Percentiles rank a stretch among this genome's conserved stretches.
phyloP scores from a whole-genome alignment of 768 basidiomycete genomes.

The Tulasnella sp. region DNA sequence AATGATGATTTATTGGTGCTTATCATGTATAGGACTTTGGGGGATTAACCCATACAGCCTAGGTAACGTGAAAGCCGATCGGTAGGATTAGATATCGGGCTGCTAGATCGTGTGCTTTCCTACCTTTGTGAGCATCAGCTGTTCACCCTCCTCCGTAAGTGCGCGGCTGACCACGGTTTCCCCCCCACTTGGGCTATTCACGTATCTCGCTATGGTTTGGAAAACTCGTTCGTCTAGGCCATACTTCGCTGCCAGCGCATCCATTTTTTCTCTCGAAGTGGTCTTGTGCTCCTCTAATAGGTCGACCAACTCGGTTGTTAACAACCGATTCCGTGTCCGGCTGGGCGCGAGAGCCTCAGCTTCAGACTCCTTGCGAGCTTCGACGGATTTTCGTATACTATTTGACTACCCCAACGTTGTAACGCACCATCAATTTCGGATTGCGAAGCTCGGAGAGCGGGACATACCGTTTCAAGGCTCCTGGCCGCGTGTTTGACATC shows the following conservation, averaged over 20 bases:
- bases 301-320: not conserved
- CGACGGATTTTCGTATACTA: not conserved
- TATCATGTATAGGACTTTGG: not conserved
- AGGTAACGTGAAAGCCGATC: too few relatives aligned
- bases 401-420: not conserved
- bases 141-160: slow-evolving; percentile 14
- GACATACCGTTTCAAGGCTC: slow-evolving; percentile 8
- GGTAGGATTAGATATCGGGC: not conserved
- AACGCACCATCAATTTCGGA: not conserved
- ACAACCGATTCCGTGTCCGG: not conserved
- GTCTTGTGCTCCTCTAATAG: slow-evolving; percentile 16
- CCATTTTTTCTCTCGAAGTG: not conserved
- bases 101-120: not conserved
- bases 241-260: not conserved
- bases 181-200: slow-evolving; percentile 10
- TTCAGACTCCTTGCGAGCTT: slow-evolving; percentile 1
- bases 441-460: not conserved
- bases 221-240: not conserved
- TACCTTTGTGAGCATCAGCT: slow-evolving; percentile 20
- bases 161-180: not conserved
- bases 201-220: not conserved
- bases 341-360: not conserved
- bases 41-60: slow-evolving; percentile 12
- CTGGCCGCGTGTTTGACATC: not conserved
- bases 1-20: slow-evolving; percentile 9